phyloP scores from a whole-genome alignment of 2,329 filamentous ascomycete species.

The Ascochyta pisi region DNA sequence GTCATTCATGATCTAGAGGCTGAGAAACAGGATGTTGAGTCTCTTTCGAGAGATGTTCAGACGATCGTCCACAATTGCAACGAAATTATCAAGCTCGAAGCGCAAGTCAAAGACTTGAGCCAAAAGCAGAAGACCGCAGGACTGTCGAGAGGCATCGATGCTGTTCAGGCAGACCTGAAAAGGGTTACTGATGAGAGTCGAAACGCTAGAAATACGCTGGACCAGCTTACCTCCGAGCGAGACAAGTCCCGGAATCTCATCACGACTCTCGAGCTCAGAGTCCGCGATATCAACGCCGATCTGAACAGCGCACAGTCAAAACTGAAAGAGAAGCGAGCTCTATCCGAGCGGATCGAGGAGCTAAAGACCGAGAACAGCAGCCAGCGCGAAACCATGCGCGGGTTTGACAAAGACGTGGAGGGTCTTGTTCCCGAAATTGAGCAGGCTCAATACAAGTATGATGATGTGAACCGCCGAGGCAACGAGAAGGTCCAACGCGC shows the following conservation, averaged over 20 bases:
- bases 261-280: constrained; percentile 75
- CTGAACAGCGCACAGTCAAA: constrained; percentile 74
- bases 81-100: constrained; percentile 74
- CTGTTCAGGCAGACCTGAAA: constrained; percentile 80
- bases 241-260: constrained; percentile 74
- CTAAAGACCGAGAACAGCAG: constrained; percentile 71
- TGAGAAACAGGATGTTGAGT: constrained; percentile 75
- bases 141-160: constrained; percentile 74
- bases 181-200: constrained; percentile 71
- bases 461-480: constrained; percentile 76
- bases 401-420: constrained; percentile 75
- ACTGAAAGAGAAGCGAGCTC: constrained; percentile 78
- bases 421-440: constrained; percentile 76
- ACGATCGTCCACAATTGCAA: constrained; percentile 75
- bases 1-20: constrained; percentile 67
- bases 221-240: constrained; percentile 71
- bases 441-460: constrained; percentile 76
- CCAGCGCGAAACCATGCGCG: constrained; percentile 73
- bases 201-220: constrained; percentile 66
- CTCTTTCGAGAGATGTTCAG: constrained; percentile 75
- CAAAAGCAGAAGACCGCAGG: constrained; percentile 76
- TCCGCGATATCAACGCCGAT: constrained; percentile 75
- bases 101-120: constrained; percentile 76
- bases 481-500: constrained; percentile 75
- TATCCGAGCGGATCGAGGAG: constrained; percentile 75